A percentile compares a stretch with the other conserved stretches of the same genome.
Conservation (phyloP, 257 asterid species). For the Forsythia suspensa region DNA sequence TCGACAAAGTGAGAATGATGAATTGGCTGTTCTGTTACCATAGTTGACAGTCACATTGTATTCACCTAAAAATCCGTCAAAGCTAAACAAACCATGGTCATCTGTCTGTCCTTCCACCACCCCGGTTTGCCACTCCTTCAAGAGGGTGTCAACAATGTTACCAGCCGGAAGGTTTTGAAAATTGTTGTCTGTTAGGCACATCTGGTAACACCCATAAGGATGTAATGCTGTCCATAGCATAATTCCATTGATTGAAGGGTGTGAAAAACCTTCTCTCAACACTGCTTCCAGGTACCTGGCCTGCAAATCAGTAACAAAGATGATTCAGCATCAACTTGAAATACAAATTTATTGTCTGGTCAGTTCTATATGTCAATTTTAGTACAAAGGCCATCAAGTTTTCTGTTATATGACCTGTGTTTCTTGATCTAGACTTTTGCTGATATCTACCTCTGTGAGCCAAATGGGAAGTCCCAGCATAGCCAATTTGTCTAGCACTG, state of each 20-base stretch:
- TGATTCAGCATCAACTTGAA: constrained; percentile 10
- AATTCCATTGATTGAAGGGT: constrained; percentile 54
- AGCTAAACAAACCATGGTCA: constrained; percentile 40
- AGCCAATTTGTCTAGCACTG: constrained; percentile 50
- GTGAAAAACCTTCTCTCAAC: constrained; percentile 57
- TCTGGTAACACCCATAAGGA: constrained; percentile 48
- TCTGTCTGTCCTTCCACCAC: constrained; percentile 46
- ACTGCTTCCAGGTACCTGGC: constrained; percentile 49
- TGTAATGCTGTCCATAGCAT: constrained; percentile 61
- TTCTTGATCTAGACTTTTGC: constrained; percentile 26
- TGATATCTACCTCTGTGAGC: constrained; percentile 65
- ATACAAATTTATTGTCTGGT: neutral
- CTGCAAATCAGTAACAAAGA: constrained; percentile 26
- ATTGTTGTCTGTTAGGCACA: constrained; percentile 52
- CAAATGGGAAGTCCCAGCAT: constrained; percentile 53
- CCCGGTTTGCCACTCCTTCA: constrained; percentile 61
- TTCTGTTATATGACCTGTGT: constrained; percentile 41
- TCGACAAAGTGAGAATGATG: constrained; percentile 37
- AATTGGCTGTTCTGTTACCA: constrained; percentile 28
- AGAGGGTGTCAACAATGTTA: constrained; percentile 39
- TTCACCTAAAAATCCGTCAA: constrained; percentile 53
- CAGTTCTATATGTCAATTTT: neutral
- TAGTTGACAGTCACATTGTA: constrained; percentile 35
- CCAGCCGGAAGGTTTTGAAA: constrained; percentile 57
- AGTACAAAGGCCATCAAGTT: neutral